phyloP scores from a whole-genome alignment of 2,329 filamentous ascomycete species.

The Didymella pinodella region DNA sequence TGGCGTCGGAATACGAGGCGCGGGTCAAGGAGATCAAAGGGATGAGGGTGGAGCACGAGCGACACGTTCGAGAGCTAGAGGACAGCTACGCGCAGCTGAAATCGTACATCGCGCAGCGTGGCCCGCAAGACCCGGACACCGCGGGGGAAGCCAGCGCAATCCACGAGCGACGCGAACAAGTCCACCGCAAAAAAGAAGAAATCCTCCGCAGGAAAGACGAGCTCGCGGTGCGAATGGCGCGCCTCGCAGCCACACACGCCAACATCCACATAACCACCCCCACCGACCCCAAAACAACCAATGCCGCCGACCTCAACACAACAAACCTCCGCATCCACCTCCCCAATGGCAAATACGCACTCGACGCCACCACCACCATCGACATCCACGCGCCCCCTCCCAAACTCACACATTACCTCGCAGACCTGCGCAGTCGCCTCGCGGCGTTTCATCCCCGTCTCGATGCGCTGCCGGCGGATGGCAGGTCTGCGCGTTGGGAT shows the following conservation, averaged over 20 bases:
- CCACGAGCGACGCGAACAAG: background rate
- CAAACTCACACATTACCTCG: background rate
- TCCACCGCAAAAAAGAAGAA: conserved; percentile 6
- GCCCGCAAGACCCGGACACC: background rate
- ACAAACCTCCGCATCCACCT: conserved; percentile 24
- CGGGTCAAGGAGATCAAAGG: background rate
- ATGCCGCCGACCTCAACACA: background rate
- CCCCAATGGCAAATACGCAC: conserved; percentile 13
- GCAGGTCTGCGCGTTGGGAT: background rate
- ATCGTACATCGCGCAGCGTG: background rate
- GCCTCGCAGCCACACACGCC: background rate
- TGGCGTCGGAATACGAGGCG: background rate
- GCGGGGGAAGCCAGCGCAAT: background rate
- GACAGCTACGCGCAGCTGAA: background rate
- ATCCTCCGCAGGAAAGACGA: conserved; percentile 4
- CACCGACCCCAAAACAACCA: background rate
- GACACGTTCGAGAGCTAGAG: background rate
- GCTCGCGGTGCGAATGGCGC: conserved; percentile 2
- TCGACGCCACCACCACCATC: conserved; percentile 34
- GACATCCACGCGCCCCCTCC: conserved; percentile 19
- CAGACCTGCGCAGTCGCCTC: conserved; percentile 29
- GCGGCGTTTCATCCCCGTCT: conserved; percentile 35
- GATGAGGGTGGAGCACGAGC: background rate
- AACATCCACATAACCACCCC: background rate
- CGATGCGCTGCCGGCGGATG: conserved; percentile 34